Evolutionary conservation across 768 basidiomycete genomes (phyloP), one percentile per base, ranked within the genome.

Genomic region (Russula griseocarnosa): DNA sequence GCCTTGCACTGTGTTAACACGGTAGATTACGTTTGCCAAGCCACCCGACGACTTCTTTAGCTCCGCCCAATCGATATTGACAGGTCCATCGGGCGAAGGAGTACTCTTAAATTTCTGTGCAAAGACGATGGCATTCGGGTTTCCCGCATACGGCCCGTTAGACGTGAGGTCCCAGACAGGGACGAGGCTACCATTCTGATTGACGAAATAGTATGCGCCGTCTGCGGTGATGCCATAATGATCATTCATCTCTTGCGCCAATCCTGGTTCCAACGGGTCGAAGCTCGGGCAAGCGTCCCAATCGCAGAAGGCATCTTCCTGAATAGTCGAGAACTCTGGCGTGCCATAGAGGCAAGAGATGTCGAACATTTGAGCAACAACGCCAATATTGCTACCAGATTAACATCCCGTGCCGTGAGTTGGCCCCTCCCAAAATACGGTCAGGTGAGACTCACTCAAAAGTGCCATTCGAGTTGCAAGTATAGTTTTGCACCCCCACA

Each of bases 151-250:
- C 47, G 2, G 3, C 22, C 47, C 47, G 28, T n/a, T 36, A 26
- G 64, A 60, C 10, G 58, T 68, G 42, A 69, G 67, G 51, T 69
- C 62, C 40, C 63, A 69, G 10, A 55, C 40, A 2, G 62, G 57
- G 56, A 24, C 28, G 24, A 55, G 36, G 30, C 5, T 7, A 40
- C 62, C 62, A 26, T 22, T 42, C 3, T 28, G 16, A 3, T 46
- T 28, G n/a, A 64, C 36, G 36, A 67, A 69, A 49, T 58, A 51
- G 53, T 69, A 66, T n/a, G 56, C 18, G 53, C 67, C 67, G 18
- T 61, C 22, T 24, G 51, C 24, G 3, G 47, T 14, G 18, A 62
- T 11, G 36, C 47, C 16, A 8, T 20, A 53, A 18, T 20, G 2
- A 8, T 16, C 3, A 8, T 34, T 9, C 38, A 67, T 13, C 9